phyloP scores from a whole-genome alignment of 2,329 filamentous ascomycete species.

The Anisogramma anomala region DNA sequence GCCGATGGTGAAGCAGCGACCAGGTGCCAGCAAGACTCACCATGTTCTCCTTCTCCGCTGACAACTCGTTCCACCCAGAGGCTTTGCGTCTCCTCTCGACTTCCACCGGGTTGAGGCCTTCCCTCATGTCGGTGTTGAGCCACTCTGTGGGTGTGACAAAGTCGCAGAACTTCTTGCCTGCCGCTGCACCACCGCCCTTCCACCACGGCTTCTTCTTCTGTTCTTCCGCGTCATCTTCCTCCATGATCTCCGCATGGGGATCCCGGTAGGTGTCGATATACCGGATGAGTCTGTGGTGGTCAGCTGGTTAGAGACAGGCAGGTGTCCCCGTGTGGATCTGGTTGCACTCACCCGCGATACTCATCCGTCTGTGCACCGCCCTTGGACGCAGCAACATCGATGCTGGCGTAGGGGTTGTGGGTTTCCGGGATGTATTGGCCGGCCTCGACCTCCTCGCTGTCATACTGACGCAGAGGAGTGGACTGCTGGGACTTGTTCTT shows the following conservation, averaged over 20 bases:
- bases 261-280: constrained; percentile 30
- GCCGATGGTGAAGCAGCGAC: no score
- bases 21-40: no score
- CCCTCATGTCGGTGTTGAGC: constrained; percentile 55
- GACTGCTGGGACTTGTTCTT: constrained; percentile 17
- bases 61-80: constrained; percentile 60
- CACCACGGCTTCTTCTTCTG: constrained; percentile 24
- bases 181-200: constrained; percentile 23
- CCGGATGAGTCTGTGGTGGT: constrained; percentile 15
- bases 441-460: constrained; percentile 21
- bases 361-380: constrained; percentile 24
- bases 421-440: constrained; percentile 22
- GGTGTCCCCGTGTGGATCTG: no score
- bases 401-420: constrained; percentile 17
- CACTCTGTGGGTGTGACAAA: constrained; percentile 51
- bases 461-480: constrained; percentile 18
- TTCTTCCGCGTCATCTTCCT: constrained; percentile 22
- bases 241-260: constrained; percentile 20
- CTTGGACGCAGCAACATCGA: constrained; percentile 15
- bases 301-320: neutral
- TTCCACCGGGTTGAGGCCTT: constrained; percentile 47
- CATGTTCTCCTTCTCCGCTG: constrained; percentile 64
- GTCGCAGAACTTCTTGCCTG: constrained; percentile 20
- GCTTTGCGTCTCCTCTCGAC: constrained; percentile 54
- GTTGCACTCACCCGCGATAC: constrained; percentile 24